Percentiles rank a stretch among this genome's conserved stretches.
Conservation (phyloP, 768 basidiomycete genomes). For the Hortiboletus campestris region DNA sequence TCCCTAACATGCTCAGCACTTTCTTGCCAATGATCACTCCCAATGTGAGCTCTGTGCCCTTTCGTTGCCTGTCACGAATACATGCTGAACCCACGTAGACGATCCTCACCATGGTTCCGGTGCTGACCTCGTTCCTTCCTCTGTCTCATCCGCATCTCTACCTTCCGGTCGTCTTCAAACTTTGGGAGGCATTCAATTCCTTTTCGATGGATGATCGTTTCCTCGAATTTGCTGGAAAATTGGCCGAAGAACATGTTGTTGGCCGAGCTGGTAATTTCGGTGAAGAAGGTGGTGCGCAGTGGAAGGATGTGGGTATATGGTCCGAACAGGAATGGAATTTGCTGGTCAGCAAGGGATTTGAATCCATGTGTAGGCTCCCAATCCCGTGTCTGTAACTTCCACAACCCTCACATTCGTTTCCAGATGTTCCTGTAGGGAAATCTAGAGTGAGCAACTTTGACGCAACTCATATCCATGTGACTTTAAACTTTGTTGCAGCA, state of each 20-base stretch:
- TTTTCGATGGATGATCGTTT: conserved; percentile 71
- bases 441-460: conserved; percentile 46
- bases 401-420: conserved; percentile 38
- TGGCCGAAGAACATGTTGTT: conserved; percentile 73
- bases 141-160: conserved; percentile 64
- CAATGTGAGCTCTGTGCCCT: conserved; percentile 47
- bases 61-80: not conserved
- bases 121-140: conserved; percentile 77
- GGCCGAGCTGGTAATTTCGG: conserved; percentile 55
- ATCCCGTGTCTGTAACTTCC: not conserved
- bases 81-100: conserved; percentile 42
- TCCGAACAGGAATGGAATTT: conserved; percentile 79
- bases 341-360: conserved; percentile 78
- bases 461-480: not conserved
- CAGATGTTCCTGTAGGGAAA: conserved; percentile 52
- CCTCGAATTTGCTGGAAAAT: conserved; percentile 64
- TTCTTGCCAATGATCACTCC: conserved; percentile 72
- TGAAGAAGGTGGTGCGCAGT: conserved; percentile 52
- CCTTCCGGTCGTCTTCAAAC: conserved; percentile 65
- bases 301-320: conserved; percentile 91
- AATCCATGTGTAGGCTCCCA: conserved; percentile 63
- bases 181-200: conserved; percentile 81
- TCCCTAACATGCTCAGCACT: conserved; percentile 65
- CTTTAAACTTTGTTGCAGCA: conserved; percentile 39
- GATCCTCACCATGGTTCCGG: conserved; percentile 67